Conservation (phyloP, 352 stramenopile genomes). For the Globisporangium takayamanum region DNA sequence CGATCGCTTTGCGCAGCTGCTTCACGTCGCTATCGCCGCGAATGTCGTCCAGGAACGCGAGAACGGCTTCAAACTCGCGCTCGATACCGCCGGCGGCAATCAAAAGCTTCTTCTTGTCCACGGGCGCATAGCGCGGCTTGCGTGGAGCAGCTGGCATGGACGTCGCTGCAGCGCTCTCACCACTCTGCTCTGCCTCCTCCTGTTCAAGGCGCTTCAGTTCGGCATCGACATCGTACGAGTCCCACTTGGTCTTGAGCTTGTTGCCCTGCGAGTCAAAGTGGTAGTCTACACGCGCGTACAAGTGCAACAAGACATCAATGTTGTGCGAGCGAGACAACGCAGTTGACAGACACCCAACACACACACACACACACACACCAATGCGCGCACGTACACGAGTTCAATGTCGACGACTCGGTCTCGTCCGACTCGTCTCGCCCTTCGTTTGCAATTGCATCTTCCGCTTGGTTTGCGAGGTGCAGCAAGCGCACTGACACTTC, state of each 20-base stretch:
- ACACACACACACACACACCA: background rate
- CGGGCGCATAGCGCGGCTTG: slow-evolving; percentile 2
- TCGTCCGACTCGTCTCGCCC: slow-evolving; percentile 20
- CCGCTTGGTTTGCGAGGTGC: slow-evolving; percentile 57
- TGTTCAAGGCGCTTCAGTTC: slow-evolving; percentile 65
- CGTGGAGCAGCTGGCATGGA: background rate
- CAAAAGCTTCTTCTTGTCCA: slow-evolving; percentile 41
- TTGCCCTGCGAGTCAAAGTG: slow-evolving; percentile 82
- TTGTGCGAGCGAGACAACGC: background rate
- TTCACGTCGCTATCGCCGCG: slow-evolving; percentile 61
- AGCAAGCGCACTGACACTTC: slow-evolving; percentile 60
- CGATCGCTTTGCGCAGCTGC: slow-evolving; percentile 64
- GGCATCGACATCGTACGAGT: slow-evolving; percentile 72
- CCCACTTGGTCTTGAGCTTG: slow-evolving; percentile 86
- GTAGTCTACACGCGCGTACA: slow-evolving; percentile 44
- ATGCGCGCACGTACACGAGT: slow-evolving; percentile 46
- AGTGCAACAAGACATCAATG: background rate
- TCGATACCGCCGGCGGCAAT: slow-evolving; percentile 43
- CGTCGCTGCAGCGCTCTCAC: background rate
- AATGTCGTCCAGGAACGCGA: slow-evolving; percentile 70
- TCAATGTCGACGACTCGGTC: slow-evolving; percentile 24
- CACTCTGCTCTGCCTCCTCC: slow-evolving; percentile 25
- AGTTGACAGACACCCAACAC: background rate
- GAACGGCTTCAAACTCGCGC: slow-evolving; percentile 71
- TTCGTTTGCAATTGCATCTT: slow-evolving; percentile 51